Evolutionary conservation across 2,329 filamentous ascomycete species (phyloP), one percentile per base, ranked within the genome.

Genomic region (Xylaria hypoxylon): DNA sequence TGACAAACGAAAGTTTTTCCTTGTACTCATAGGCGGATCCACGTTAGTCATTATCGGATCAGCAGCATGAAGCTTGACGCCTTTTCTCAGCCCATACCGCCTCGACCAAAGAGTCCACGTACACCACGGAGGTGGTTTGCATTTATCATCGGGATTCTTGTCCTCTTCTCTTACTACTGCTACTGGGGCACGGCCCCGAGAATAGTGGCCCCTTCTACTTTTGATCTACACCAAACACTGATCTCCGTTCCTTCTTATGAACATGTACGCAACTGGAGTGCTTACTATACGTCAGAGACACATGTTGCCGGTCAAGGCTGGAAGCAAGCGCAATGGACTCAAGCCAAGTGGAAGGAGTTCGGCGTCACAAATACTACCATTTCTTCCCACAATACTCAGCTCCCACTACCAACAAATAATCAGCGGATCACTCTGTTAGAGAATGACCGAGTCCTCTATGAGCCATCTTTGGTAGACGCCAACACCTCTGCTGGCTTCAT

Each of bases 251-350:
- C 59, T 19, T 52, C 47, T 17, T n/a, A 47, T n/a, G 47, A 61
- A 15, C 48, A 61, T 61, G 50, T 33, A 22, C 59, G 59, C 42
- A 53, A 53, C 42, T 61, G 59, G 59, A 61, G 59, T 53, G 11
- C 42, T 26, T 61, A 61, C 59, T 50, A 48, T 19, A 61, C 59
- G 15, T 19, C 59, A 15, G 47, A 28, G 8, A 15, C 59, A 22
- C 59, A 61, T 61, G 24, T 61, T 61, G 10, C 50, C n/a, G 59
- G 59, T 4, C 59, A 61, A 22, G 59, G 59, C 33, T 26, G 42
- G 3, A 17, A 11, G 5, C 59, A 61, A 11, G 59, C 59, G 17
- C 8, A 61, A 47, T 61, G 59, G 59, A 61, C 59, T 22, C 19
- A 53, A 26, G 48, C 47, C 24, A 52, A 22, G 19, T 61, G 59